phyloP scores from a whole-genome alignment of 345 rosid species.

The Heritiera littoralis region DNA sequence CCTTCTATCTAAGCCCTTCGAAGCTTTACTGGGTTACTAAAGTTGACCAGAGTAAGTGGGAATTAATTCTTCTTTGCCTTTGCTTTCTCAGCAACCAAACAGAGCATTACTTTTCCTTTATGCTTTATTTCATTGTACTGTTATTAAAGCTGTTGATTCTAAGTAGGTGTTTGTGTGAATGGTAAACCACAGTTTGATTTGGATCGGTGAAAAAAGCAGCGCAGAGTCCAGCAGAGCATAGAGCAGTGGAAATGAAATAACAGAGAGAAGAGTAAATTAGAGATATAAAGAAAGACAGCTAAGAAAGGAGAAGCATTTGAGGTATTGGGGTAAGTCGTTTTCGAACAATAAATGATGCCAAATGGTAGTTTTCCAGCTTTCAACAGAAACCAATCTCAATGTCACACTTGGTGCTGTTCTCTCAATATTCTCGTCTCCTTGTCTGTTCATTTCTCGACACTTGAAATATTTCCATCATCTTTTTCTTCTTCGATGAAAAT shows the following conservation, averaged over 20 bases:
- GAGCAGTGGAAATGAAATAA: slow-evolving; percentile 1
- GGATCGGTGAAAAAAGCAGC: neutral
- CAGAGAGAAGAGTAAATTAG: neutral
- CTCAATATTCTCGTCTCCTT: slow-evolving; percentile 35
- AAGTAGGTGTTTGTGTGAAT: neutral
- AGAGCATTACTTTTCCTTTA: slow-evolving; percentile 18
- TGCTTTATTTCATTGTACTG: neutral
- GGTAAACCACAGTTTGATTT: slow-evolving; percentile 7
- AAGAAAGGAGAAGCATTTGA: slow-evolving; percentile 21
- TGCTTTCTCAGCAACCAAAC: slow-evolving; percentile 39
- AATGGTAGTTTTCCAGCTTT: slow-evolving; percentile 20
- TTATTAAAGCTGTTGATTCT: neutral
- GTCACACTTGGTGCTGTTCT: neutral
- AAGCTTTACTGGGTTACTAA: slow-evolving; percentile 12
- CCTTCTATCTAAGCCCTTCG: neutral
- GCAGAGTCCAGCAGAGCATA: neutral
- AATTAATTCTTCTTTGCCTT: neutral
- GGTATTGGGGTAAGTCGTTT: slow-evolving; percentile 51
- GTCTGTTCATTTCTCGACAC: slow-evolving; percentile 48
- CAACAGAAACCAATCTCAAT: slow-evolving; percentile 21
- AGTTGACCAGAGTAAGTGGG: slow-evolving; percentile 5
- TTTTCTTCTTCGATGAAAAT: slow-evolving; percentile 24
- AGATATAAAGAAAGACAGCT: slow-evolving; percentile 29
- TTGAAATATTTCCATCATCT: slow-evolving; percentile 43
- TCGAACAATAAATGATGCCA: slow-evolving; percentile 42